Base-by-base conservation (phyloP, 192 early-diverging fungal species). In the Coemansia sp. region DNA sequence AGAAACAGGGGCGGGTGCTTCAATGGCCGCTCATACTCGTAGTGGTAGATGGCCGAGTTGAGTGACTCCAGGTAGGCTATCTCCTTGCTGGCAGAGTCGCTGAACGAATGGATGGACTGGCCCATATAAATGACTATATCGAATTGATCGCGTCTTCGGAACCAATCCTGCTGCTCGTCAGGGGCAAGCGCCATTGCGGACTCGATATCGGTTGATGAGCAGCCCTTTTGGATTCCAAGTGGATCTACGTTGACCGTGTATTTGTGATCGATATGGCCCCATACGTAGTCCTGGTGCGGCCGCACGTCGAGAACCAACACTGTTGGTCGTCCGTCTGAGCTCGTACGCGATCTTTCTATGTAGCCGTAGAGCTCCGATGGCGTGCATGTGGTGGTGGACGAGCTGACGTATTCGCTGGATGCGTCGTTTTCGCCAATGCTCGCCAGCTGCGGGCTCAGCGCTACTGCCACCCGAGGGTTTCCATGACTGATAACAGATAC, bases 301-400 rank as follows among this genome's bases (percentile, higher is more conserved):
- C 95, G 86, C 11, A 95, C 86, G 77, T 96, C 95, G 64, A 96
- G 75, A 18, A 96, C 62, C 28, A 96, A 65, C 5, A 92, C 55
- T 12, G 75, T 78, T 0, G 86, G 82, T n/a, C 67, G 68, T 8
- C 72, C 76, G 51, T 45, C 39, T 6, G 41, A 76, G 58, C 51
- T 58, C 20, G 41, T 81, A 68, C 18, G 66, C 33, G 62, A 90
- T 38, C 58, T 83, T 78, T n/a, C 74, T 37, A 51, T 70, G 52
- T 38, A 86, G 20, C 8, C 65, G 66, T 45, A 72, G 52, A 53
- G 87, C 82, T 52, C 75, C 72, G 41, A 80, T 68, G 37, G 57
- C 36, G 34, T 85, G 41, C n/a, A 79, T 35, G 62, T 66, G 61
- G 18, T 74, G 28, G 68, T 78, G 76, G 34, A 51, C 39, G 52